Base-by-base conservation (phyloP, 345 rosid genomes). In the Gossypium rotundifolium region DNA sequence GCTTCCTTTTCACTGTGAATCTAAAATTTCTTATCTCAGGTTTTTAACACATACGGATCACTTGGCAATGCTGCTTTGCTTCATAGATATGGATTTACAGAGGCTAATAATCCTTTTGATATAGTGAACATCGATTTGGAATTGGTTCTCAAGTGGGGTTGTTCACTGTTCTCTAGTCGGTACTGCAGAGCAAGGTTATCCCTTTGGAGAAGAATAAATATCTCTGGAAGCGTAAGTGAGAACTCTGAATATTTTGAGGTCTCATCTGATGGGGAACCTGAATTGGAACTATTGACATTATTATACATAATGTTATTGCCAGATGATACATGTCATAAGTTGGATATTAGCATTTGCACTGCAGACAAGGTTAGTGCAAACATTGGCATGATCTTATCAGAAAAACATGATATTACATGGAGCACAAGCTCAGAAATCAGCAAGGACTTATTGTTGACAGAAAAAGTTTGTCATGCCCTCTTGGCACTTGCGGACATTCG, bases 1-100 rank as follows among this genome's bases (percentile, higher is more conserved):
- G 20, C 72, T 12, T 29, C 16, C 33, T 74, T 67, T 70, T 74
- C 44, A 11, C 4, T 5, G 22, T 45, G 3, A 58, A 58, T 42
- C 45, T 45, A 7, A 33, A 11, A 3, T 46, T 18, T 73, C 38
- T 16, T 46, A 23, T 51, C 12, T 61, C 77, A 93, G 98, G 89
- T 91, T 53, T 94, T 85, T 77, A 94, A 94, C 77, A 92, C 98
- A 22, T 94, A 94, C 46, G 98, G 98, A 13, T 77, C 75, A 59
- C 16, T 81, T 72, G 97, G 98, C 53, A 94, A 91, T 76, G 98
- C 98, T 73, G 96, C 94, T 59, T 83, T 94, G 87, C 92, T 94
- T 59, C 96, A 94, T 73, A 90, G 97, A 71, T 94, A 94, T 45
- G 98, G 98, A 44, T 94, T 94, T 78, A 86, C 98, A 13, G 98